Percentiles rank a stretch among this genome's conserved stretches.
Conservation (phyloP, 1,284 basidiomycete species). For the Ustilago shanxiensis region DNA sequence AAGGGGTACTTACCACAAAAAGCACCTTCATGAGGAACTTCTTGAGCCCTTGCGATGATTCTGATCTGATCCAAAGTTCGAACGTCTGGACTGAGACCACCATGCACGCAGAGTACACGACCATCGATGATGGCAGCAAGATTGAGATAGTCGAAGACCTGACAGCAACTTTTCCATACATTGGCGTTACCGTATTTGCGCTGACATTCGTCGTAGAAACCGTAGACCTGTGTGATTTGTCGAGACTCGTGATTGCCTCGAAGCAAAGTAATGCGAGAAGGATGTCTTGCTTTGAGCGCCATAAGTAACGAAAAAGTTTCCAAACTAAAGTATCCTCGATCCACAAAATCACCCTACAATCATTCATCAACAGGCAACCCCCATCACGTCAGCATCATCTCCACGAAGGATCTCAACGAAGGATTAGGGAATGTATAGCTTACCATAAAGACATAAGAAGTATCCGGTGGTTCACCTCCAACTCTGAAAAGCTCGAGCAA, state of each 20-base stretch:
- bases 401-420: neutral
- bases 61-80: conserved; percentile 99
- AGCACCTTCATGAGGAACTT: conserved; percentile 98
- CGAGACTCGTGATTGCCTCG: conserved; percentile 95
- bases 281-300: conserved; percentile 91
- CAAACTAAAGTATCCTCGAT: conserved; percentile 94
- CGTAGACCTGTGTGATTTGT: conserved; percentile 98
- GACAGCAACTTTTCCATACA: conserved; percentile 99
- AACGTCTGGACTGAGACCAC: conserved; percentile 95
- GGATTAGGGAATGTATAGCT: conserved; percentile 20
- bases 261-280: conserved; percentile 88
- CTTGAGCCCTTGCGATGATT: conserved; percentile 91
- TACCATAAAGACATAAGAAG: conserved; percentile 98
- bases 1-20: conserved; percentile 74
- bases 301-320: conserved; percentile 92
- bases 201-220: conserved; percentile 93
- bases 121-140: conserved; percentile 97
- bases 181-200: conserved; percentile 91
- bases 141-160: conserved; percentile 99
- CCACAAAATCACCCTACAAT: conserved; percentile 92
- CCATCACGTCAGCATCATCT: neutral
- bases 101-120: conserved; percentile 98
- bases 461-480: conserved; percentile 87
- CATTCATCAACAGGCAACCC: no score
- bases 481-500: conserved; percentile 88